Conservation (phyloP, 2,329 filamentous ascomycete species). For the Cryphonectria radicalis region DNA sequence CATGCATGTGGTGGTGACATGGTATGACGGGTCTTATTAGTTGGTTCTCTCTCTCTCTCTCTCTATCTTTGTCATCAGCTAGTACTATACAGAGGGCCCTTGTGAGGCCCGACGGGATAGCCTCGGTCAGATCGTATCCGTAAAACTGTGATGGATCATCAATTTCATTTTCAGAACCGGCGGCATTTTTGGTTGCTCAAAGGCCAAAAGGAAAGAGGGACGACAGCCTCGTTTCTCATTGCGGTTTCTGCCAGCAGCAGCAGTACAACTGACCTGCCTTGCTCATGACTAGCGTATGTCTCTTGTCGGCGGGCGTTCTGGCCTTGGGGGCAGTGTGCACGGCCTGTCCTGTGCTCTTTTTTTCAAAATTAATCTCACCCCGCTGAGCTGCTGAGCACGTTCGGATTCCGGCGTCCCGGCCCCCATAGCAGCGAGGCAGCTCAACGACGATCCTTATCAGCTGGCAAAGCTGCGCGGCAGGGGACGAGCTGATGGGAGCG, state of each 20-base stretch:
- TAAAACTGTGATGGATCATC: background rate
- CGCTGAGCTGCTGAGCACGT: background rate
- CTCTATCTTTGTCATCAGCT: background rate
- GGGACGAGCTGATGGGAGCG: constrained; percentile 1
- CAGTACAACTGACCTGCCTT: background rate
- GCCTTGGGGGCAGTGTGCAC: constrained; percentile 1
- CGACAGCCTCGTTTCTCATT: background rate
- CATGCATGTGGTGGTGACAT: background rate
- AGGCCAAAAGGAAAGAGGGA: background rate
- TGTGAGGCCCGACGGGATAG: background rate
- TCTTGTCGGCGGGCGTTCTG: background rate
- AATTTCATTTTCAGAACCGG: too few relatives aligned
- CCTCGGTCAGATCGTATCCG: background rate
- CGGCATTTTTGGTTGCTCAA: background rate
- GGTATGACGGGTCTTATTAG: background rate
- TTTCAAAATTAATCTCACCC: background rate
- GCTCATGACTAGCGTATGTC: background rate
- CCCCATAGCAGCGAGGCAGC: constrained; percentile 4
- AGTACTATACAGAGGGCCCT: background rate
- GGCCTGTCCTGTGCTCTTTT: background rate
- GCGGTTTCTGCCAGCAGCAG: background rate
- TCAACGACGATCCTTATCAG: constrained; percentile 10
- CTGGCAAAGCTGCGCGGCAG: background rate
- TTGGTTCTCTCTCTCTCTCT: background rate
- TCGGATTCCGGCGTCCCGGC: background rate